Evolutionary conservation across 179 eudicot genomes (phyloP).

Genomic region (Beta lomatogona): DNA sequence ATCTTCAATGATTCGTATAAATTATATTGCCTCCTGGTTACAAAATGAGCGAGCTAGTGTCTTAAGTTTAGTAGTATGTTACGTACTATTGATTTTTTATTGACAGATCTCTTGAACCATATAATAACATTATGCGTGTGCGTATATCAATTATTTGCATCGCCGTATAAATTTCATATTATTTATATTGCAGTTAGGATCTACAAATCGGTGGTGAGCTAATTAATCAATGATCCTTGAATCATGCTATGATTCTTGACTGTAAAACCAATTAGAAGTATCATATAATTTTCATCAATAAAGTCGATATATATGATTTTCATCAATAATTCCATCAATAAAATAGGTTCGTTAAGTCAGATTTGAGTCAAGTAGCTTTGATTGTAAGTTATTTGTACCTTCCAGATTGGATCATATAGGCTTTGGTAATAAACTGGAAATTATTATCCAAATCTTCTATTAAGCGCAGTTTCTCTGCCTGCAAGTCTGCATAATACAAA

Average conservation of each 20-base stretch:
- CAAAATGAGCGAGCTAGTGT: not conserved
- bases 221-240: not conserved
- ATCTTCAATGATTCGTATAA: not conserved
- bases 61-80: not conserved
- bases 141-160: not conserved
- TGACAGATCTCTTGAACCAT: not conserved
- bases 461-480: too few species aligned
- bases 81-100: not conserved
- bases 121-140: slow-evolving; percentile 1
- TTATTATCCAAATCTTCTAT: too few species aligned
- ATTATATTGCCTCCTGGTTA: not conserved
- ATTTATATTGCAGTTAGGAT: slow-evolving; percentile 1
- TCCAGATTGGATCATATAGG: too few species aligned
- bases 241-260: not conserved
- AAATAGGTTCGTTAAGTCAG: too few species aligned
- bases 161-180: not conserved
- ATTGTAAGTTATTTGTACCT: too few species aligned
- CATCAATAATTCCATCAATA: too few species aligned
- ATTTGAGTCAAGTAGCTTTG: too few species aligned
- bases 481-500: too few species aligned
- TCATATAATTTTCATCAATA: not conserved
- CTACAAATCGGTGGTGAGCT: not conserved
- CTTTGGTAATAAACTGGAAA: too few species aligned
- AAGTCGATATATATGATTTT: too few species aligned
- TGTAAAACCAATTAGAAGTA: not conserved